Evolutionary conservation across 2,329 filamentous ascomycete species (phyloP), one percentile per base, ranked within the genome.

Genomic region (Westerdykella sp.): DNA sequence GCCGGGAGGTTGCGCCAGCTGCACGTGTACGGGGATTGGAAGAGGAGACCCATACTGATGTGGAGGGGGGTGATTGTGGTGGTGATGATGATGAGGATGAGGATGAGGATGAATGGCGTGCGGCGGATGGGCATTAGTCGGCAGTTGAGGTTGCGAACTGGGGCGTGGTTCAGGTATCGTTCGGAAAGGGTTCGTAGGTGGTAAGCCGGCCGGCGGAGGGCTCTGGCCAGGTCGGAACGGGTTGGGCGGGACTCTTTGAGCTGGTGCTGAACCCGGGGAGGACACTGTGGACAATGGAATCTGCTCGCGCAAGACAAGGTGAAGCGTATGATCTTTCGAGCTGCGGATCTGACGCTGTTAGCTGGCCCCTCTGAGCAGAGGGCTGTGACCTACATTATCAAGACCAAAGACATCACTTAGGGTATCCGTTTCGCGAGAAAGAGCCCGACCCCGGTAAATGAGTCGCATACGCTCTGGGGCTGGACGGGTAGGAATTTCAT

Each of bases 401-500:
- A 70, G 62, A 34, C 75, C 73, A 47, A 83, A 69, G 4, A 79
- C 66, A 30, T 70, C 66, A 23, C 64, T 62, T 43, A 83, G 60
- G 0, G 69, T 73, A 31, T 72, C 69, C 16, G 66, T 62, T 45
- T 76, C 70, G 49, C 75, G 69, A 6, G 69, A 57, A 6, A 82
- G 68, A 22, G 74, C 71, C 43, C 74, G 69, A 15, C 80, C 80
- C 39, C 71, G 66, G 51, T 80, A 81, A 15, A 83, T 80, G 45
- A 83, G 59, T 35, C 78, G 70, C 64, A 82, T 79, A 35, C 68
- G 63, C 34, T 67, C 66, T 5, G 57, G 51, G 5, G 54, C 48
- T 5, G 67, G 67, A 37, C 54, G 55, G 2, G 59, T 60, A 32
- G 74, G 68, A n/a, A 80, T 59, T 9, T 68, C 62, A 45, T 73